These are phyloP conservation scores for Stephania japonica DNA, from an alignment of 164 flowering plant species.

Conservation along the genomic window DNA sequence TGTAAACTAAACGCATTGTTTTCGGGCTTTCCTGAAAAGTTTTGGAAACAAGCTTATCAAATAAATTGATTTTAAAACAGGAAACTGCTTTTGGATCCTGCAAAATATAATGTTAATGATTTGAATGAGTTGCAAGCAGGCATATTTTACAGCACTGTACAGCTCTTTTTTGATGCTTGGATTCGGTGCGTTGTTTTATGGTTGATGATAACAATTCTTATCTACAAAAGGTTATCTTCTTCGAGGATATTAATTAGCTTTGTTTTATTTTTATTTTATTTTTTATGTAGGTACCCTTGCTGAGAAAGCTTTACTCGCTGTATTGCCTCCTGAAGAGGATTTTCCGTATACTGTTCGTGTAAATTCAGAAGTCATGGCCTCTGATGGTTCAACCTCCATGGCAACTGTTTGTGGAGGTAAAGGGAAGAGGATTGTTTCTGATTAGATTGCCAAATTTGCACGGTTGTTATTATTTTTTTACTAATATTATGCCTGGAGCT, in stretches of 20 bases:
- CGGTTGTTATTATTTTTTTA: too few relatives aligned
- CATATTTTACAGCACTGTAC: not conserved
- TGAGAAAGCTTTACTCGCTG: conserved; percentile 94
- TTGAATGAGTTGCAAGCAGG: not conserved
- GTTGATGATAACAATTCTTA: not conserved
- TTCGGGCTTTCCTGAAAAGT: too few relatives aligned
- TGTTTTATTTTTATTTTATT: not conserved
- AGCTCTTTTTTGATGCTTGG: not conserved
- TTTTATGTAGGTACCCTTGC: conserved; percentile 73
- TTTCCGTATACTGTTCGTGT: conserved; percentile 82
- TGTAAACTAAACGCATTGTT: too few relatives aligned
- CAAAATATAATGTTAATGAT: not conserved
- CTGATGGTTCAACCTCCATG: conserved; percentile 99
- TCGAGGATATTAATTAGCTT: not conserved
- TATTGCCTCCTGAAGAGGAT: conserved; percentile 79
- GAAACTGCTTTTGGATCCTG: too few relatives aligned
- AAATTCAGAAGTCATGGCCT: conserved; percentile 97
- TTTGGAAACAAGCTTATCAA: too few relatives aligned
- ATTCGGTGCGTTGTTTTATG: not conserved
- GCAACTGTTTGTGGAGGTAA: conserved; percentile 98
- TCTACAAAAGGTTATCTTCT: not conserved
- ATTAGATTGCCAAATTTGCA: too few relatives aligned
- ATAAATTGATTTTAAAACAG: too few relatives aligned
- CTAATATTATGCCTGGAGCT: too few relatives aligned
- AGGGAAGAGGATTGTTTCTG: not conserved